A percentile compares a stretch with the other conserved stretches of the same genome.
Evolutionary conservation across 2,329 filamentous ascomycete species (phyloP).

Genomic region (Pseudogymnoascus sp.): DNA sequence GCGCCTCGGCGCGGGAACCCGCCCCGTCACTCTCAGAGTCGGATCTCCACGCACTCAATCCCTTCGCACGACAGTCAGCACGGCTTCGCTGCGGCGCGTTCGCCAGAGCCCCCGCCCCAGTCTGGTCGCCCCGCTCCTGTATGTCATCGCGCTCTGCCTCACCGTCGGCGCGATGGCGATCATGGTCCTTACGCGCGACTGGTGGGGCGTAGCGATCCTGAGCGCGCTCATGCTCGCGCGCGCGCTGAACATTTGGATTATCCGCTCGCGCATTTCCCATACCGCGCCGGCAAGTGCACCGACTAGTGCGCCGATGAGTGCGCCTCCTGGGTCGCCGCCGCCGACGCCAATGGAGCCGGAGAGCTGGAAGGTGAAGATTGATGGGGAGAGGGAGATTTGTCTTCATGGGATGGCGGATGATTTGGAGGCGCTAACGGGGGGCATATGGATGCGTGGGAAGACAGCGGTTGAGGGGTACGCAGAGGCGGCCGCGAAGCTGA

Average conservation of each 20-base stretch:
- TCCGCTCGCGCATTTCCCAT: slow-evolving; percentile 41
- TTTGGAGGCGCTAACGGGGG: slow-evolving; percentile 51
- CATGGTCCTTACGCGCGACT: slow-evolving; percentile 42
- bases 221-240: slow-evolving; percentile 46
- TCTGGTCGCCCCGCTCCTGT: slow-evolving; percentile 42
- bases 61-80: not conserved
- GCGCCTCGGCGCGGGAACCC: slow-evolving; percentile 47
- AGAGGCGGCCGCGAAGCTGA: slow-evolving; percentile 46
- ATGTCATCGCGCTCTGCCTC: slow-evolving; percentile 40
- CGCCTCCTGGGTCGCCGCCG: not conserved
- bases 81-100: not conserved
- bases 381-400: slow-evolving; percentile 42
- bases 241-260: slow-evolving; percentile 47
- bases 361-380: slow-evolving; percentile 38
- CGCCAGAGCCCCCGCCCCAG: not conserved
- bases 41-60: slow-evolving; percentile 28
- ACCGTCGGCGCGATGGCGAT: slow-evolving; percentile 38
- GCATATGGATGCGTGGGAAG: slow-evolving; percentile 47
- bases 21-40: slow-evolving; percentile 45
- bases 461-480: slow-evolving; percentile 44
- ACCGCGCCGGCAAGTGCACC: slow-evolving; percentile 13
- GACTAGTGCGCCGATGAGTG: not conserved
- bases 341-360: not conserved
- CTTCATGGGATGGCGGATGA: slow-evolving; percentile 48
- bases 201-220: slow-evolving; percentile 43